Percentiles rank a stretch among this genome's conserved stretches.
Evolutionary conservation across 2,329 filamentous ascomycete species (phyloP).

Genomic region (Ophiostoma ulmi): DNA sequence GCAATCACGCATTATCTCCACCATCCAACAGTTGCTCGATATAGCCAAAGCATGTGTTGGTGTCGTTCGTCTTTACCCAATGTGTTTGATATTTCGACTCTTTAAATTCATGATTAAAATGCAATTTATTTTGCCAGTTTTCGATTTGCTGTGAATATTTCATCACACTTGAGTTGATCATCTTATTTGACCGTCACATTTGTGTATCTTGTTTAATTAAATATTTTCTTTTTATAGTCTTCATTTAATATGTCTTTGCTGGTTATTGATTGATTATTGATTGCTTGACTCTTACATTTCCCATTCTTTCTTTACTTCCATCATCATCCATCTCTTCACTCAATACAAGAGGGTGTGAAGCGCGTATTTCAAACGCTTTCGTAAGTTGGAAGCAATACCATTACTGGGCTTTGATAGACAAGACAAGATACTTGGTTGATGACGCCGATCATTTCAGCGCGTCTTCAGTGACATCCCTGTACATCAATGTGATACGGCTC

Average conservation of each 20-base stretch:
- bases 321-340: not conserved
- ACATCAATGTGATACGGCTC: slow-evolving; percentile 12
- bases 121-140: not conserved
- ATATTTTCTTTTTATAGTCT: not conserved
- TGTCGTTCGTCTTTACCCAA: not conserved
- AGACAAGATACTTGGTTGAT: not conserved
- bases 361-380: not conserved
- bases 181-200: not conserved
- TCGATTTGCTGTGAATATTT: not conserved
- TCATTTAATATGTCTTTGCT: not conserved
- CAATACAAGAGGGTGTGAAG: not conserved
- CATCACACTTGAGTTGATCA: slow-evolving; percentile 4
- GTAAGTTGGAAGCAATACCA: too few relatives aligned
- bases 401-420: too few relatives aligned
- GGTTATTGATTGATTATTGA: not conserved
- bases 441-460: not conserved
- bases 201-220: not conserved
- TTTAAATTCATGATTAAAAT: not conserved
- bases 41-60: not conserved
- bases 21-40: not conserved
- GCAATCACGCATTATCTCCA: not conserved
- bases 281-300: not conserved
- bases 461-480: slow-evolving; percentile 4
- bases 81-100: not conserved
- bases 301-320: not conserved